Evolutionary conservation across 441 rosid species (phyloP), one percentile per base, ranked within the genome.

Genomic region (Erysimum cheiri): DNA sequence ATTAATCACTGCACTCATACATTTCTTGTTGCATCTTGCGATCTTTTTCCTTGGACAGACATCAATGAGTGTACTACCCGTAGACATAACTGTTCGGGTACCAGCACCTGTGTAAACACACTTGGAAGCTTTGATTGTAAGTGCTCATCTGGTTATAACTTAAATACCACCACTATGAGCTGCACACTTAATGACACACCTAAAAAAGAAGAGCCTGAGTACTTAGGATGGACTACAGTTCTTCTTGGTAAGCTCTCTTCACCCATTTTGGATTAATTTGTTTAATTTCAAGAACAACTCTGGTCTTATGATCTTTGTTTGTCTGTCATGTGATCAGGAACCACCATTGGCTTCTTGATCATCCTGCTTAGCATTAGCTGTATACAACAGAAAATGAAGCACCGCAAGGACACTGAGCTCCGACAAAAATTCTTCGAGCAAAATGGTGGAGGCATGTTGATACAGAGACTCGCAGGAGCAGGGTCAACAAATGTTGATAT

Each of bases 381-480:
- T 15, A n/a, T 71, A 11, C 15, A 54, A 15, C 10, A 44, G 8
- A 35, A 1, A 13, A 14, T 35, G 33, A 64, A 17, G 33, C 75
- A 44, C 11, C 13, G 3, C 1, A 71, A 15, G 12, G 0, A 71
- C 9, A 55, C 24, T 0, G 8, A 71, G 12, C 70, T 55, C 9
- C 43, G 70, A 55, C 4, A 55, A 36, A 3, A 55, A 0, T 63
- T 22, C 41, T 72, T 72, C 6, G 26, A 72, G 33, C 58, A 72
- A 55, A 72, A 72, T 5, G 70, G 76, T 0, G 70, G 76, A 0
- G 58, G 32, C 11, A 55, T 72, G 64, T 64, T 72, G 35, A 64
- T 4, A n/a, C 76, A 64, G 0, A 2, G 70, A 55, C 70, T 63
- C 33, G 54, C 58, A 12, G 33, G 64, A 55, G 15, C 41, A 71